Percentiles rank a stretch among this genome's conserved stretches.
Evolutionary conservation across 495 filamentous ascomycete species (phyloP).

Genomic region (Bacidia gigantensis): DNA sequence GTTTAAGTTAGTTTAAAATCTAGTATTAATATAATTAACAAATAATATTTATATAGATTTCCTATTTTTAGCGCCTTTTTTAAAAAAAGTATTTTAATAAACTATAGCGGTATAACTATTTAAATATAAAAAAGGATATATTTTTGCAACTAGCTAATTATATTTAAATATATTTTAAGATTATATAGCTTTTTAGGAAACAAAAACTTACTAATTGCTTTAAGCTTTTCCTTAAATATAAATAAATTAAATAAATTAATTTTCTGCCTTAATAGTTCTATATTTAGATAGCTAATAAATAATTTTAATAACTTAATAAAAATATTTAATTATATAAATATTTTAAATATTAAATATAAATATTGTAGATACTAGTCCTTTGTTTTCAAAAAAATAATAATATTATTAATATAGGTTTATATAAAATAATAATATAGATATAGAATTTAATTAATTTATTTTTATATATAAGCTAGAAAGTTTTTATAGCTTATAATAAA

Average conservation of each 20-base stretch:
- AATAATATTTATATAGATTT: background rate
- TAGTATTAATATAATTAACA: background rate
- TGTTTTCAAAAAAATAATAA: background rate
- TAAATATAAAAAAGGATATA: background rate
- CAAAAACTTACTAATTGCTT: background rate
- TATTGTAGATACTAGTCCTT: background rate
- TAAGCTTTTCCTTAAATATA: background rate
- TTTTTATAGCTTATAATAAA: constrained; percentile 1
- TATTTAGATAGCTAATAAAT: background rate
- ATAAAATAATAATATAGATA: background rate
- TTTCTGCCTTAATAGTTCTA: background rate
- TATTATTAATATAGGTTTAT: constrained; percentile 1
- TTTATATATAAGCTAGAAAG: background rate
- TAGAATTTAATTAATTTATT: background rate
- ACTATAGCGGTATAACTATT: background rate
- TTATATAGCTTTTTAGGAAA: background rate
- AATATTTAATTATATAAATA: background rate
- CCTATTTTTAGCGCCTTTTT: background rate
- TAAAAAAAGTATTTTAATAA: background rate
- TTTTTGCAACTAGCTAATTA: background rate
- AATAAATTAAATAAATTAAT: background rate
- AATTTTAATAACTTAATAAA: background rate
- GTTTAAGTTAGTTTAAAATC: background rate
- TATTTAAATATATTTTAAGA: background rate
- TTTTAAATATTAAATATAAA: background rate